Percentiles rank a stretch among this genome's conserved stretches.
phyloP scores from a whole-genome alignment of 2,329 filamentous ascomycete genomes.

The Calonectria crousiana region DNA sequence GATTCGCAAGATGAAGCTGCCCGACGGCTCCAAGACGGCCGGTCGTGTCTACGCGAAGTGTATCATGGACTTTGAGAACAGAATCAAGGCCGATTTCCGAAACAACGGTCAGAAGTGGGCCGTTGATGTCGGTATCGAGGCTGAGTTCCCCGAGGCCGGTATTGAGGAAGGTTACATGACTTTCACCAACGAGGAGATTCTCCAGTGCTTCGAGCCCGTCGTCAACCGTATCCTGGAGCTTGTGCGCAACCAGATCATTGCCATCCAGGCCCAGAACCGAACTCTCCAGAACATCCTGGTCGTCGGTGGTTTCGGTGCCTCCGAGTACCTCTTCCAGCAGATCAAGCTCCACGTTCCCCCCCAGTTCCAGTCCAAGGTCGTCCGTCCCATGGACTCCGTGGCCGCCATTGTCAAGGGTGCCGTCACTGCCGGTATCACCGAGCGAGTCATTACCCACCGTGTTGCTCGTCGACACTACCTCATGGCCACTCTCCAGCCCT shows the following conservation, averaged over 20 bases:
- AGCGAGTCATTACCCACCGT: constrained; percentile 95
- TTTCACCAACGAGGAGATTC: constrained; percentile 98
- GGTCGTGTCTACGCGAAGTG: constrained; percentile 98
- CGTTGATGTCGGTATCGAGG: constrained; percentile 97
- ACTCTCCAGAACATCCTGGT: constrained; percentile 95
- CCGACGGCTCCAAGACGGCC: constrained; percentile 96
- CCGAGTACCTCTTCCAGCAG: constrained; percentile 99
- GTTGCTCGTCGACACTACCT: constrained; percentile 98
- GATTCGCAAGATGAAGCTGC: constrained; percentile 99
- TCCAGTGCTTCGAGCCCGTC: constrained; percentile 98
- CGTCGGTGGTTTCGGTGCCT: constrained; percentile 97
- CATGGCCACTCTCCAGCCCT: constrained; percentile 98
- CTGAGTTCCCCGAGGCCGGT: constrained; percentile 95
- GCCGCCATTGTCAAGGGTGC: constrained; percentile 98
- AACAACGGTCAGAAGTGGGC: constrained; percentile 99
- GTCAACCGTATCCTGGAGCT: constrained; percentile 97
- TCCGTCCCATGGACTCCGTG: constrained; percentile 98
- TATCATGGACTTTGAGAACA: constrained; percentile 99
- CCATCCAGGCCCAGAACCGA: constrained; percentile 97
- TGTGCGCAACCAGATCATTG: constrained; percentile 98
- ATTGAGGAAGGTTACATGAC: constrained; percentile 99
- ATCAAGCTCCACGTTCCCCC: constrained; percentile 98
- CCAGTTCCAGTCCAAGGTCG: constrained; percentile 98
- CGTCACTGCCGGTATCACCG: constrained; percentile 96
- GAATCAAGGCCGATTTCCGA: constrained; percentile 99